Base-by-base conservation (phyloP, 139 green algal genomes). In the Micractinium conductrix region DNA sequence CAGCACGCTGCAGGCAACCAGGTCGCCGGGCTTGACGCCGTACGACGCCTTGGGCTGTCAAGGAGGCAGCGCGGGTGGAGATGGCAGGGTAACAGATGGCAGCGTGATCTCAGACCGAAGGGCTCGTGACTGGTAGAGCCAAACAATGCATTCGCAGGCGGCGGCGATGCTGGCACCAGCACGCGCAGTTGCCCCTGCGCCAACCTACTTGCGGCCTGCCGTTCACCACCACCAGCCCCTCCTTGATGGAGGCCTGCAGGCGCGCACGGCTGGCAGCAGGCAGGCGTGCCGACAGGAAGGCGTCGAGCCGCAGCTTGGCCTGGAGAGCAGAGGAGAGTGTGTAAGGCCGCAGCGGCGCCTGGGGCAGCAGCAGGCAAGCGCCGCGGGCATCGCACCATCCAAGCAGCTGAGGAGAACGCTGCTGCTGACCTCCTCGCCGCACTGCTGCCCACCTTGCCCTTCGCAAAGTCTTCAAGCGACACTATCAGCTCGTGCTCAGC, bases 201-300 rank as follows among this genome's bases (percentile, higher is more conserved):
- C 53, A 19, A 62, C 58, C 3, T 58, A 79, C 67, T 67, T 80
- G 69, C 42, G 74, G 55, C 8, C 45, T 35, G 28, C 92, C 89
- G 71, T 98, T 97, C 22, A 98, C 85, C 0, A 6, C 45, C 8
- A 97, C 92, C 30, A 89, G 68, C 22, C 94, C 94, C 0, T 81
- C 76, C 24, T 91, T 90, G 76, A 97, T 95, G 75, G 85, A 90
- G 1, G 86, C 86, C 73, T 94, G 89, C 44, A 96, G 82, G 44
- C 92, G 91, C 22, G 91, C 91, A 0, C 94, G 84, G 82, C 92
- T 96, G 67, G 84, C 87, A 8, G 86, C 38, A 35, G 89, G 90
- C 58, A 94, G 73, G 30, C 87, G 67, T 21, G 33, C 53, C 2
- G 84, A 44, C 40, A 96, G 86, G 78, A 90, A 96, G 14, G 88